Base-by-base conservation (phyloP, 192 early-diverging fungal species). In the Backusella morwellensis region DNA sequence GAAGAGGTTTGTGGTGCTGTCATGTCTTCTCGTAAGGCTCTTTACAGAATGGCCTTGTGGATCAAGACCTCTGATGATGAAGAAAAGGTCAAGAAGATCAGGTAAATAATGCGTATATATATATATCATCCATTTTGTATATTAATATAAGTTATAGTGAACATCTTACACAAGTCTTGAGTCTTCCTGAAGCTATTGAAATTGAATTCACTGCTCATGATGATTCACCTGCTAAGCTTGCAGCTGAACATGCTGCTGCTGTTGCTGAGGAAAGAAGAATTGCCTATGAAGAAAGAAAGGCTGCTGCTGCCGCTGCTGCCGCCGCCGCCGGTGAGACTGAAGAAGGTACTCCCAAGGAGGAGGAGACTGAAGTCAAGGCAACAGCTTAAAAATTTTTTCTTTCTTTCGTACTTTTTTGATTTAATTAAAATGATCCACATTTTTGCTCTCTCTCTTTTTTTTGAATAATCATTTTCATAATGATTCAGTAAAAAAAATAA, bases 1-100 rank as follows among this genome's bases (percentile, higher is more conserved):
- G 87, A 93, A 35, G 94, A 97, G 72, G 88, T 98, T 23, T 95
- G 93, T 82, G 96, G 97, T 34, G 92, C 88, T 6, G 96, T 98
- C 38, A 90, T 96, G 23, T 94, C 94, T 6, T 91, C 94, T 77
- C 90, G 97, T 70, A 94, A 93, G 82, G 87, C 81, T 66, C 90
- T 91, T 74, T 96, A 94, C 84, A 88, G 95, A 79, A 89, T 98
- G 78, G 86, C 93, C 36, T 81, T 98, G 52, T 98, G 97, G 97
- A 94, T 92, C 17, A 87, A 87, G 75, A 80, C 84, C 11, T 84
- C 87, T 67, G 86, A 88, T 76, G 85, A 90, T 76, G 80, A 78
- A 40, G 84, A 86, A 29, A 79, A 85, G 23, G 72, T 82, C 35
- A 75, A 85, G 50, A 79, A 73, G 47, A 78, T 92, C 77, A 89